Conservation (phyloP, 352 stramenopile species). For the Globisporangium sylvaticum region DNA sequence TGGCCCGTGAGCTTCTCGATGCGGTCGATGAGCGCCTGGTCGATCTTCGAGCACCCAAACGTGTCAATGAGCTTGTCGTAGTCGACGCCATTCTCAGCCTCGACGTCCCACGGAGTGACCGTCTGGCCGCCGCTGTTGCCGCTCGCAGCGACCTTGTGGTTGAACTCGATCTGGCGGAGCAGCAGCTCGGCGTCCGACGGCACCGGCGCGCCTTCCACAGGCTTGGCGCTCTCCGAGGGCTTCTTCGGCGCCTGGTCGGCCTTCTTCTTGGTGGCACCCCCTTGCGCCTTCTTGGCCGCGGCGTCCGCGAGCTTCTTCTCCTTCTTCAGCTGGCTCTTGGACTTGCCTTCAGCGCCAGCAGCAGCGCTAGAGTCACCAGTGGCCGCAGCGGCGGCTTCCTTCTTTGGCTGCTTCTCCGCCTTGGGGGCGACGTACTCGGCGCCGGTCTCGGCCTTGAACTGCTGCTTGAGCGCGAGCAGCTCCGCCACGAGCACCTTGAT, state of each 20-base stretch:
- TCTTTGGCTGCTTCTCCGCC: constrained; percentile 36
- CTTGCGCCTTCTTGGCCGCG: constrained; percentile 28
- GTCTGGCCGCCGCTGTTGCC: constrained; percentile 63
- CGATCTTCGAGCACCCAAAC: constrained; percentile 97
- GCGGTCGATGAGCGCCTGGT: constrained; percentile 89
- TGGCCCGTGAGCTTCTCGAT: constrained; percentile 95
- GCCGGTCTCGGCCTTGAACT: constrained; percentile 78
- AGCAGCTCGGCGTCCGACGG: constrained; percentile 57
- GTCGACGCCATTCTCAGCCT: constrained; percentile 96
- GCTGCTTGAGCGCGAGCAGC: constrained; percentile 66
- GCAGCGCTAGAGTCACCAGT: neutral
- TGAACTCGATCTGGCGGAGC: constrained; percentile 69
- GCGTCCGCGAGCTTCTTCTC: constrained; percentile 80
- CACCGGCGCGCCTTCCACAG: constrained; percentile 49
- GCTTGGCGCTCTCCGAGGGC: constrained; percentile 70
- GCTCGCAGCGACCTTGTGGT: constrained; percentile 56
- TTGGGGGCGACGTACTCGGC: constrained; percentile 58
- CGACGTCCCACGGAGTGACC: constrained; percentile 92
- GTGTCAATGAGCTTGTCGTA: constrained; percentile 98
- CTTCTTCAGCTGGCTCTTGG: constrained; percentile 87
- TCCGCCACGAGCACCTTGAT: constrained; percentile 49
- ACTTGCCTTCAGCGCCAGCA: constrained; percentile 38
- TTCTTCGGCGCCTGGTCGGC: constrained; percentile 51
- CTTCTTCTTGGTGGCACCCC: constrained; percentile 21
- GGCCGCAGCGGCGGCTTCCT: constrained; percentile 12